A percentile compares a stretch with the other conserved stretches of the same genome.
phyloP scores from a whole-genome alignment of 257 asterid species.

The Capsicum chinense region DNA sequence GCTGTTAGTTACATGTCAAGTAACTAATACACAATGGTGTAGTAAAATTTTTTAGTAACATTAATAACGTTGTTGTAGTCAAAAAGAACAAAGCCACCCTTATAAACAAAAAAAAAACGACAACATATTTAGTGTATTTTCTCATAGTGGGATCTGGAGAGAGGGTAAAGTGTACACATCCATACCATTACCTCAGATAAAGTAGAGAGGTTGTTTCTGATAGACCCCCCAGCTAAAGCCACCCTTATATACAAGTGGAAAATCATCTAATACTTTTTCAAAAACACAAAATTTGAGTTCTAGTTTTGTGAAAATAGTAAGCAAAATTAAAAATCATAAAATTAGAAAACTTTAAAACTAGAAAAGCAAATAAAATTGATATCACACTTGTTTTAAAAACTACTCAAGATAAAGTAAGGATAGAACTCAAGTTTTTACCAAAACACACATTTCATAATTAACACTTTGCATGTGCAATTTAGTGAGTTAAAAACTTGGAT shows the following conservation, averaged over 20 bases:
- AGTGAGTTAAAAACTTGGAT: neutral
- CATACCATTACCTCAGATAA: too few species aligned
- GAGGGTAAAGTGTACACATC: too few species aligned
- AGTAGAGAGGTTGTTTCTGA: too few species aligned
- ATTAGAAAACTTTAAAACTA: neutral
- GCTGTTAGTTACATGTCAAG: neutral
- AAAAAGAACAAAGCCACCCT: neutral
- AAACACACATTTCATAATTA: neutral
- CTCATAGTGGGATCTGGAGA: too few species aligned
- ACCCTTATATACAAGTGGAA: neutral
- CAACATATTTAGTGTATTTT: too few species aligned
- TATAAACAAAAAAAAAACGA: too few species aligned
- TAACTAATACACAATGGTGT: neutral
- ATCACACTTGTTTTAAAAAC: neutral
- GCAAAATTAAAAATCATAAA: neutral
- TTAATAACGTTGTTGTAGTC: neutral
- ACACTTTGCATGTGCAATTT: neutral
- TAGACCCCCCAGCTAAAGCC: neutral
- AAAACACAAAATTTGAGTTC: neutral
- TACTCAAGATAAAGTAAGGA: neutral
- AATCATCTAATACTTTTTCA: neutral
- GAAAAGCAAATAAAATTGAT: neutral
- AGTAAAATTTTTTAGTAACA: neutral
- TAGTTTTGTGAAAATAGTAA: neutral
- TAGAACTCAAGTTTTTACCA: neutral